phyloP scores from a whole-genome alignment of 208 protist species.

The Acanthamoeba lenticulata region DNA sequence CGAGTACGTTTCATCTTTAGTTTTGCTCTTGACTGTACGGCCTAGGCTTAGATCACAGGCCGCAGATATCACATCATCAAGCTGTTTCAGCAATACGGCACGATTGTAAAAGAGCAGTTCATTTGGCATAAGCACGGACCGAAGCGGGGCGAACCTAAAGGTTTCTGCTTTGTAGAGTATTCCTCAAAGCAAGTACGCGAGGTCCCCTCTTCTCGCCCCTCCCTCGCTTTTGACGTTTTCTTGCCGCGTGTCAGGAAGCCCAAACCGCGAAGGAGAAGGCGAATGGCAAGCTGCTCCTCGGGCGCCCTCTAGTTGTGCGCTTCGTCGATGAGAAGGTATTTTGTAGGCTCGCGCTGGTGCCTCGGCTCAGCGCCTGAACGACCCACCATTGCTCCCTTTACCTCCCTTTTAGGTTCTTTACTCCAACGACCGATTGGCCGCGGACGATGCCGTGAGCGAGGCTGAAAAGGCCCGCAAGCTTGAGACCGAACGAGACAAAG shows the following conservation, averaged over 20 bases:
- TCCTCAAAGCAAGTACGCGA: slow-evolving; percentile 5
- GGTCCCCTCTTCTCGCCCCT: background rate
- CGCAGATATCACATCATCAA: slow-evolving; percentile 51
- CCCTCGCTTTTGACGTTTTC: background rate
- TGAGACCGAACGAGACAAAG: slow-evolving; percentile 19
- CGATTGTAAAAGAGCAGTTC: slow-evolving; percentile 50
- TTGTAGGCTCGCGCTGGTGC: background rate
- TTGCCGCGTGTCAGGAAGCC: background rate
- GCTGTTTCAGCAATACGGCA: slow-evolving; percentile 48
- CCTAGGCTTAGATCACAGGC: background rate
- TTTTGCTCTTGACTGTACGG: background rate
- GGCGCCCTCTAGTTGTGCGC: slow-evolving; percentile 30
- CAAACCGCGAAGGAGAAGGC: slow-evolving; percentile 23
- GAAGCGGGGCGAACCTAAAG: slow-evolving; percentile 41
- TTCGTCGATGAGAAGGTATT: slow-evolving; percentile 56
- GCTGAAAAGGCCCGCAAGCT: background rate
- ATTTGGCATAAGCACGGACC: slow-evolving; percentile 63
- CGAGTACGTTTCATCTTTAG: slow-evolving; percentile 5
- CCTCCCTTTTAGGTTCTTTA: background rate
- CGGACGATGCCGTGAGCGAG: background rate
- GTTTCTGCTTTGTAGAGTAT: slow-evolving; percentile 61
- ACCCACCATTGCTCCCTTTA: background rate
- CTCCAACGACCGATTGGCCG: background rate
- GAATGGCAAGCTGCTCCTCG: slow-evolving; percentile 37
- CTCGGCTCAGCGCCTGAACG: no score